Evolutionary conservation across 306 rosid genomes (phyloP).

Genomic region (Calophaca sinica): DNA sequence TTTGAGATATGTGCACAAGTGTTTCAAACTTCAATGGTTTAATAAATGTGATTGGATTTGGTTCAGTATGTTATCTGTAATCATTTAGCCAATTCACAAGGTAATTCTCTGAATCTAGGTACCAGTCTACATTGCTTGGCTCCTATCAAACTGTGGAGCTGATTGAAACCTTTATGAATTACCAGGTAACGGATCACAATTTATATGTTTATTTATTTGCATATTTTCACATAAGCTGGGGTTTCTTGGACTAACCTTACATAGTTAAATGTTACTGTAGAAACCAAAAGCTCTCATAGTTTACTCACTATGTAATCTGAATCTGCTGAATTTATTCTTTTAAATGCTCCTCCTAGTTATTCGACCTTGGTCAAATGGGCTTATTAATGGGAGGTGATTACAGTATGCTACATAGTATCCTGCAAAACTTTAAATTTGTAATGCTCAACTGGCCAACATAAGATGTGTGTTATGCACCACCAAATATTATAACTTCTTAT

Average conservation of each 20-base stretch:
- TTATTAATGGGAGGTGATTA: not conserved
- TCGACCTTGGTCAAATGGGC: not conserved
- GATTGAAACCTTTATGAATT: constrained; percentile 96
- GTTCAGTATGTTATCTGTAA: constrained; percentile 10
- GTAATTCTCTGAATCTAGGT: constrained; percentile 63
- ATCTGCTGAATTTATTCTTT: not conserved
- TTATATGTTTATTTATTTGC: not conserved
- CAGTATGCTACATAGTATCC: not conserved
- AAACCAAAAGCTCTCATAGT: constrained; percentile 22
- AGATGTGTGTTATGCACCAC: not conserved
- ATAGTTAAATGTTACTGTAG: constrained; percentile 18
- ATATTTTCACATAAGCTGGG: constrained; percentile 3
- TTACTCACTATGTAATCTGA: constrained; percentile 26
- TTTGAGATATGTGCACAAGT: not conserved
- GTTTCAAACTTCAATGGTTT: not conserved
- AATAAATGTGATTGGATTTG: constrained; percentile 4
- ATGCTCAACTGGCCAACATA: constrained; percentile 12
- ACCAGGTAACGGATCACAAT: constrained; percentile 67
- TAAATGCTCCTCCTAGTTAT: constrained; percentile 6
- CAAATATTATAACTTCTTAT: constrained; percentile 15
- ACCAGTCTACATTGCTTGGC: constrained; percentile 92
- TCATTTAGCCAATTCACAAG: not conserved
- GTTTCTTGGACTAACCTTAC: not conserved
- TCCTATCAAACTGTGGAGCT: constrained; percentile 93
- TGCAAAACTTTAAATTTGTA: constrained; percentile 20